phyloP scores from a whole-genome alignment of 179 eudicot genomes.

The Drosera spatulata region DNA sequence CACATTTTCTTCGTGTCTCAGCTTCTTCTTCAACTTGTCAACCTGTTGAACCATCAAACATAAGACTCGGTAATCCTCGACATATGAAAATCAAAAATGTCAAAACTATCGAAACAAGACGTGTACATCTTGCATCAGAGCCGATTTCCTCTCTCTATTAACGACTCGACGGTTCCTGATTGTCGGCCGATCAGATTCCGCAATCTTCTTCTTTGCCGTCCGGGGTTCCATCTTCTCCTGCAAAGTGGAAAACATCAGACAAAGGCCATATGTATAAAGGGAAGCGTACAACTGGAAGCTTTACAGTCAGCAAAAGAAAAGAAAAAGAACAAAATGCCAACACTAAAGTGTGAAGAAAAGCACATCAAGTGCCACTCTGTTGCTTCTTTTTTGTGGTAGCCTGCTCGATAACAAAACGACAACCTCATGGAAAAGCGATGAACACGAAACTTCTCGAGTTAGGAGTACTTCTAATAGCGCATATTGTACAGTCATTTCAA shows the following conservation, averaged over 20 bases:
- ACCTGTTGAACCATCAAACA: slow-evolving; percentile 18
- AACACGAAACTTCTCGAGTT: too few species aligned
- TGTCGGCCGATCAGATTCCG: slow-evolving; percentile 38
- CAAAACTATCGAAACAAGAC: neutral
- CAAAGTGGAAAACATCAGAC: neutral
- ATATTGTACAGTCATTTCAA: too few species aligned
- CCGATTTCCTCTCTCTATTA: slow-evolving; percentile 48
- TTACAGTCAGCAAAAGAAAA: too few species aligned
- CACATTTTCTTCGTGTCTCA: slow-evolving; percentile 53
- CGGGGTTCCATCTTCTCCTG: slow-evolving; percentile 36
- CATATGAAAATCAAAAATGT: neutral
- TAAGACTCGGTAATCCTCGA: neutral
- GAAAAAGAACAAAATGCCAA: too few species aligned
- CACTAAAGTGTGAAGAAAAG: too few species aligned
- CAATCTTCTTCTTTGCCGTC: slow-evolving; percentile 18
- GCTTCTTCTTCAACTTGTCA: slow-evolving; percentile 50
- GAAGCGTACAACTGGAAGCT: too few species aligned
- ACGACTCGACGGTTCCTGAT: slow-evolving; percentile 23
- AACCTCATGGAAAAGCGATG: too few species aligned
- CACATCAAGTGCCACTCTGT: too few species aligned
- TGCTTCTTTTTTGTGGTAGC: too few species aligned
- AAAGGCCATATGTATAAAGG: too few species aligned
- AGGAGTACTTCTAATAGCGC: too few species aligned
- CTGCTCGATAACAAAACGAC: too few species aligned
- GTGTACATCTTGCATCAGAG: slow-evolving; percentile 63